Percentiles rank a stretch among this genome's conserved stretches.
Evolutionary conservation across 495 filamentous ascomycete species (phyloP).

Genomic region (Neurospora sp.): DNA sequence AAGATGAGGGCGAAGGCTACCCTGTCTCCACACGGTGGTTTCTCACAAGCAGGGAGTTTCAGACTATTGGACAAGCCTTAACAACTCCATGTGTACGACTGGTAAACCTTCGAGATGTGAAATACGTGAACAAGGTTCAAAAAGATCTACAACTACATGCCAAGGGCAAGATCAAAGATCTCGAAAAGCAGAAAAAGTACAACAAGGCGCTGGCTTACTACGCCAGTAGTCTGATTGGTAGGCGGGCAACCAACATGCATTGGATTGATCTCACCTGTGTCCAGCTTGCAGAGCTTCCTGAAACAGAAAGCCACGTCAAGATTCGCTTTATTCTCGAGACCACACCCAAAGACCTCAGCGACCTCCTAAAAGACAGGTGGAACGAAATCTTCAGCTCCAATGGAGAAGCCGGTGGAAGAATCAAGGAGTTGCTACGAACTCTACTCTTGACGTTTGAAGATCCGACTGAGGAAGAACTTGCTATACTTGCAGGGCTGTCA

Average conservation of each 20-base stretch:
- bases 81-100: conserved; percentile 1
- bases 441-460: conserved; percentile 27
- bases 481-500: conserved; percentile 18
- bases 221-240: conserved; percentile 24
- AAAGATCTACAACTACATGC: background rate
- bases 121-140: background rate
- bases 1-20: conserved; percentile 10
- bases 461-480: conserved; percentile 21
- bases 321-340: conserved; percentile 20
- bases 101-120: background rate
- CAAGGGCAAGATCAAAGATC: conserved; percentile 9
- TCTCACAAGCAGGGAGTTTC: conserved; percentile 20
- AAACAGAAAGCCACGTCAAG: conserved; percentile 18
- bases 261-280: conserved; percentile 29
- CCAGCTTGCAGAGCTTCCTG: conserved; percentile 20
- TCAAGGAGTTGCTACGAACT: conserved; percentile 26
- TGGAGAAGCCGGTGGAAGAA: conserved; percentile 17
- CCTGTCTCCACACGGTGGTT: conserved; percentile 20
- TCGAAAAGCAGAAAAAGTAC: conserved; percentile 23
- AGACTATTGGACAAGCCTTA: conserved; percentile 9
- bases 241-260: conserved; percentile 23
- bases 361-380: conserved; percentile 23
- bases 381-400: conserved; percentile 18
- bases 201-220: conserved; percentile 27
- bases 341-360: conserved; percentile 23